Percentiles rank a stretch among this genome's conserved stretches.
Conservation (phyloP, 2,329 filamentous ascomycete genomes). For the Penicillium fuscoglaucum region DNA sequence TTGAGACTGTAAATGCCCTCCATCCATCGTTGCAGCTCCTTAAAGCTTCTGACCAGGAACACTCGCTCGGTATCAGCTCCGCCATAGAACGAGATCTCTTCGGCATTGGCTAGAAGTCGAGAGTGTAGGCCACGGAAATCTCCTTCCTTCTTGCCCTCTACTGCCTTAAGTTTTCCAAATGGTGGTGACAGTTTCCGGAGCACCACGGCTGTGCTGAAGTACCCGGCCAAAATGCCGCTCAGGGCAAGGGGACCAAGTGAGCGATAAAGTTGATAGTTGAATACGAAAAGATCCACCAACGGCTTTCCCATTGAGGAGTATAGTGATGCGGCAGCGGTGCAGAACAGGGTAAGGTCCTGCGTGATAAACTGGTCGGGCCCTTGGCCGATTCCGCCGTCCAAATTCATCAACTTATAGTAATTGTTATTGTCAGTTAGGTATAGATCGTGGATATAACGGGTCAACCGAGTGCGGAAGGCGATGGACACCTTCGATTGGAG, state of each 20-base stretch:
- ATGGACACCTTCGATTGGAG: slow-evolving; percentile 98
- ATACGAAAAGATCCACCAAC: slow-evolving; percentile 93
- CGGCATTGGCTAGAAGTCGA: slow-evolving; percentile 90
- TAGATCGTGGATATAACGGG: slow-evolving; percentile 93
- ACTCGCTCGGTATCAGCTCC: slow-evolving; percentile 93
- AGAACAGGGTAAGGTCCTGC: slow-evolving; percentile 93
- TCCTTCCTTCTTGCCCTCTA: slow-evolving; percentile 91
- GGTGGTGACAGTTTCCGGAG: slow-evolving; percentile 86
- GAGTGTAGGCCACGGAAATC: slow-evolving; percentile 92
- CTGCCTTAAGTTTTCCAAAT: slow-evolving; percentile 94
- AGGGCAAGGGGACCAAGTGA: slow-evolving; percentile 87
- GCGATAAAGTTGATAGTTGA: slow-evolving; percentile 95
- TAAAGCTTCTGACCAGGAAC: slow-evolving; percentile 88
- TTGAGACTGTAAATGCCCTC: slow-evolving; percentile 97
- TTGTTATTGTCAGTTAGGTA: slow-evolving; percentile 94
- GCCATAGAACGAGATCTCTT: slow-evolving; percentile 96
- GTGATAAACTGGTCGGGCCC: slow-evolving; percentile 97
- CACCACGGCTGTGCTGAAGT: slow-evolving; percentile 89
- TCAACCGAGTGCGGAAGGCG: slow-evolving; percentile 91
- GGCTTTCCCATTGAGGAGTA: slow-evolving; percentile 98
- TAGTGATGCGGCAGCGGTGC: slow-evolving; percentile 82
- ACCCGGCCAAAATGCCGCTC: slow-evolving; percentile 83
- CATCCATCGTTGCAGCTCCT: slow-evolving; percentile 93
- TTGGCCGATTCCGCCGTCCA: slow-evolving; percentile 89
- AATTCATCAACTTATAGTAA: slow-evolving; percentile 91